Percentiles rank a stretch among this genome's conserved stretches.
phyloP scores from a whole-genome alignment of 2,329 filamentous ascomycete genomes.

The Claviceps africana region DNA sequence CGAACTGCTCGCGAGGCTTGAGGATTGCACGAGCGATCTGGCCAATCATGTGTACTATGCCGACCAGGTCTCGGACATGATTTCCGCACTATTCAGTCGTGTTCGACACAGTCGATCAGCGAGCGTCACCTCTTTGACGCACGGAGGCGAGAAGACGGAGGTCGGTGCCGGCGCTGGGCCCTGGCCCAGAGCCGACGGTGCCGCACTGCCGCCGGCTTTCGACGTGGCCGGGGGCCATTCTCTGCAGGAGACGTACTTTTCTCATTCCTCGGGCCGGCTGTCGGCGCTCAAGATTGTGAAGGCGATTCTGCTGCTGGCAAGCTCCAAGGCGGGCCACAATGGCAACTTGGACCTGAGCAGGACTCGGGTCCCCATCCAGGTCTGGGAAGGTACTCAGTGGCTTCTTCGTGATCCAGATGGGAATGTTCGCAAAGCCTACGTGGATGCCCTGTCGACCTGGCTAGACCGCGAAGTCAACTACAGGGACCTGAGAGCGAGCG shows the following conservation, averaged over 20 bases:
- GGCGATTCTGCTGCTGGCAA: constrained; percentile 69
- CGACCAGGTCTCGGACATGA: constrained; percentile 92
- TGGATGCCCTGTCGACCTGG: constrained; percentile 74
- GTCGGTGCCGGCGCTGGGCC: constrained; percentile 3
- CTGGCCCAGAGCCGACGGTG: constrained; percentile 16
- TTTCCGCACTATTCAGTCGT: constrained; percentile 62
- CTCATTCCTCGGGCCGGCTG: constrained; percentile 39
- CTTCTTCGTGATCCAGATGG: constrained; percentile 68
- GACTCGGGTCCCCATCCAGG: constrained; percentile 61
- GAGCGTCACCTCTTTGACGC: constrained; percentile 29
- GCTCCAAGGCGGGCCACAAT: constrained; percentile 45
- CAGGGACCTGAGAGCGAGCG: constrained; percentile 47
- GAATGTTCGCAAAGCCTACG: constrained; percentile 70
- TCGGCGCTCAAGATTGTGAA: constrained; percentile 68
- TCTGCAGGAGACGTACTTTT: constrained; percentile 37
- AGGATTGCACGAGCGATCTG: constrained; percentile 76
- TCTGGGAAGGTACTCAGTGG: constrained; percentile 97
- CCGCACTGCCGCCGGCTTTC: constrained; percentile 17
- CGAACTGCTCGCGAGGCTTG: constrained; percentile 55
- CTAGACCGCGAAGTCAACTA: constrained; percentile 63
- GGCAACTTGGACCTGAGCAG: constrained; percentile 52
- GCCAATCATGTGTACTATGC: constrained; percentile 95
- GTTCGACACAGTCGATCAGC: constrained; percentile 50
- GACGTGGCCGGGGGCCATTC: constrained; percentile 31
- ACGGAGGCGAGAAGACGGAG: constrained; percentile 30